These are phyloP conservation scores for Blastobotrys apis DNA, from an alignment of 1,139 yeast species.

Conservation along the genomic window DNA sequence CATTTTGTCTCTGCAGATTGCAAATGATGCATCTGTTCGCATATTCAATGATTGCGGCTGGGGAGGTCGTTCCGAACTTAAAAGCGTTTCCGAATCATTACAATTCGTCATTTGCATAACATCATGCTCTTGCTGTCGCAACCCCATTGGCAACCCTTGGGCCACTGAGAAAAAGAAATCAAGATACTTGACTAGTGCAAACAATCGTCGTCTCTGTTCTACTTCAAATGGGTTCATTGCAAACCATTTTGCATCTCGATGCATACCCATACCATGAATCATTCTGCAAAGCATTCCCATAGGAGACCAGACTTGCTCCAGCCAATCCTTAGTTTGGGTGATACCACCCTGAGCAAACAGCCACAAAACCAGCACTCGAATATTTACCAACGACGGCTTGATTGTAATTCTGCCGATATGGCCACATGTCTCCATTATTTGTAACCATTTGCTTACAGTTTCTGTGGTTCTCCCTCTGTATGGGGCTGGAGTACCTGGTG, in stretches of 20 bases:
- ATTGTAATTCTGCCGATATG: constrained; percentile 31
- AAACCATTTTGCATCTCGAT: constrained; percentile 37
- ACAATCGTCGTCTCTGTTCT: constrained; percentile 32
- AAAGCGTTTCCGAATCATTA: constrained; percentile 18
- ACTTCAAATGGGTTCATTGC: constrained; percentile 31
- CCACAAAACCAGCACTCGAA: constrained; percentile 34
- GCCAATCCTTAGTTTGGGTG: constrained; percentile 19
- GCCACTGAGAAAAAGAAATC: constrained; percentile 30
- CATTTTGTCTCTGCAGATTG: constrained; percentile 23
- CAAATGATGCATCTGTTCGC: constrained; percentile 27
- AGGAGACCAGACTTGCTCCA: constrained; percentile 31
- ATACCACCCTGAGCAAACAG: constrained; percentile 28
- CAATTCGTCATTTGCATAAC: constrained; percentile 29
- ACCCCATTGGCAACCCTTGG: constrained; percentile 34
- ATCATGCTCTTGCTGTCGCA: constrained; percentile 29
- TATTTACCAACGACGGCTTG: constrained; percentile 33
- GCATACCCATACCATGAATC: constrained; percentile 36
- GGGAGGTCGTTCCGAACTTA: background rate
- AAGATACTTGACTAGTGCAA: constrained; percentile 29
- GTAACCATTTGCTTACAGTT: constrained; percentile 30
- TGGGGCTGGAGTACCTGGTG: constrained; percentile 22
- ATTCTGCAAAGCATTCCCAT: constrained; percentile 30
- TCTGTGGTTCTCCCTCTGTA: constrained; percentile 20
- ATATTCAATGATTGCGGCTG: constrained; percentile 2
- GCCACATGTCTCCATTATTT: constrained; percentile 32